Conservation (phyloP, 2,329 filamentous ascomycete genomes). For the Seiridium cupressi region DNA sequence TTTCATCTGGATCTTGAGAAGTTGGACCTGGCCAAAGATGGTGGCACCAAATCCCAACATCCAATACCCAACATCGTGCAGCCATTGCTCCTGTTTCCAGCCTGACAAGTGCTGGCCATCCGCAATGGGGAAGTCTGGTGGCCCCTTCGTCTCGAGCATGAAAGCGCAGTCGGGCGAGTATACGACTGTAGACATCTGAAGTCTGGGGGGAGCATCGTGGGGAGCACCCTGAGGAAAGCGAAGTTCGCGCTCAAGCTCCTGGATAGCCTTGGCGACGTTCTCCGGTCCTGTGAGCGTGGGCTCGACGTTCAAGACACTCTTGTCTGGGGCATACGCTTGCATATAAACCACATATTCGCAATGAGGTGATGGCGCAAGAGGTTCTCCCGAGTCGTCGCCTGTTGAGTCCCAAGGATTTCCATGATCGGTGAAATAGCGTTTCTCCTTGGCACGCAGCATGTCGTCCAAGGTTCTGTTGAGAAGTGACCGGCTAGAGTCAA, state of each 20-base stretch:
- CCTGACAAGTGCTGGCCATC: slow-evolving; percentile 57
- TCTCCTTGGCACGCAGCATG: slow-evolving; percentile 64
- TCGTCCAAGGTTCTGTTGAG: slow-evolving; percentile 71
- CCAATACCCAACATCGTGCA: slow-evolving; percentile 57
- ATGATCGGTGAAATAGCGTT: slow-evolving; percentile 51
- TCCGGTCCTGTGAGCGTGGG: slow-evolving; percentile 28
- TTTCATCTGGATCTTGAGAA: slow-evolving; percentile 63
- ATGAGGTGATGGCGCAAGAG: slow-evolving; percentile 62
- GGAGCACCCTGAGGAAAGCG: slow-evolving; percentile 60
- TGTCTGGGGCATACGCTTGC: slow-evolving; percentile 64
- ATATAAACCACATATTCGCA: slow-evolving; percentile 90
- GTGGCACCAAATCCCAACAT: slow-evolving; percentile 54
- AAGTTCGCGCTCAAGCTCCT: slow-evolving; percentile 61
- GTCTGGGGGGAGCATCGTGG: slow-evolving; percentile 49
- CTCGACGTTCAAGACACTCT: slow-evolving; percentile 30
- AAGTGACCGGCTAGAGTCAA: slow-evolving; percentile 58
- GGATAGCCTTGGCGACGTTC: slow-evolving; percentile 39
- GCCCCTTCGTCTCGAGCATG: slow-evolving; percentile 64
- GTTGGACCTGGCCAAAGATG: slow-evolving; percentile 59
- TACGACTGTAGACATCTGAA: slow-evolving; percentile 62
- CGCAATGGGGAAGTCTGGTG: slow-evolving; percentile 49
- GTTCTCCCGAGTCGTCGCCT: slow-evolving; percentile 58
- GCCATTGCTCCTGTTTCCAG: slow-evolving; percentile 59
- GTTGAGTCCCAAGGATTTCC: slow-evolving; percentile 76
- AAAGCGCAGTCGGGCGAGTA: slow-evolving; percentile 69